Evolutionary conservation across 768 basidiomycete genomes (phyloP).

Genomic region (Gyrodon lividus): DNA sequence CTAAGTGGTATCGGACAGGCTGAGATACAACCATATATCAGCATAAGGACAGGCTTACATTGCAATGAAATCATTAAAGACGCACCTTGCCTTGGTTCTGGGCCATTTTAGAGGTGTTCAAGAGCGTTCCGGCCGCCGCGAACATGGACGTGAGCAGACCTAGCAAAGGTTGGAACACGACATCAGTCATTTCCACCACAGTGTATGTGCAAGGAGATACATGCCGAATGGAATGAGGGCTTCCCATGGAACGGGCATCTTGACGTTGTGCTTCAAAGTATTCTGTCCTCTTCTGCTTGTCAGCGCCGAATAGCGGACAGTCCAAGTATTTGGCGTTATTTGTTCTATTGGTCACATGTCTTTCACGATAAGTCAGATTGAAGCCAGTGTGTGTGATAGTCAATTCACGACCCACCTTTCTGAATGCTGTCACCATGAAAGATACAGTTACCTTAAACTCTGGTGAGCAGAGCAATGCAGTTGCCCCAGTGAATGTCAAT

Average conservation of each 20-base stretch:
- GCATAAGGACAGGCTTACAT: not conserved
- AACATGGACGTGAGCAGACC: conserved; percentile 87
- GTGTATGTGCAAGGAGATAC: not conserved
- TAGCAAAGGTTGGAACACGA: conserved; percentile 30
- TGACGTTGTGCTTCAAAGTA: conserved; percentile 14
- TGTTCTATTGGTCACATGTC: conserved; percentile 2
- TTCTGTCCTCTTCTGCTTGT: not conserved
- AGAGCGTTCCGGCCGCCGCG: conserved; percentile 83
- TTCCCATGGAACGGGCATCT: conserved; percentile 97
- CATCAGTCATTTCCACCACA: no score
- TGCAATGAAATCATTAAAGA: not conserved
- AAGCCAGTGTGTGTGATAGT: no score
- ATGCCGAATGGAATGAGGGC: conserved; percentile 94
- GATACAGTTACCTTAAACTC: conserved; percentile 9
- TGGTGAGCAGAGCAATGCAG: conserved; percentile 1
- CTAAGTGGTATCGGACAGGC: conserved; percentile 83
- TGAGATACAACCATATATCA: conserved; percentile 28
- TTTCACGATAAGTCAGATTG: no score
- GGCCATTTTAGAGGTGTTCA: conserved; percentile 72
- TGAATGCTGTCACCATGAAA: conserved; percentile 4
- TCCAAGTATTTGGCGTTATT: conserved; percentile 22
- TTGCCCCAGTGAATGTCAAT: not conserved
- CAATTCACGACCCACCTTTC: no score
- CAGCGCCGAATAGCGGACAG: not conserved
- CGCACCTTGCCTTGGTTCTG: conserved; percentile 91